Evolutionary conservation across 148 eudicot genomes (phyloP).

Genomic region (Vaccinium myrtillus): DNA sequence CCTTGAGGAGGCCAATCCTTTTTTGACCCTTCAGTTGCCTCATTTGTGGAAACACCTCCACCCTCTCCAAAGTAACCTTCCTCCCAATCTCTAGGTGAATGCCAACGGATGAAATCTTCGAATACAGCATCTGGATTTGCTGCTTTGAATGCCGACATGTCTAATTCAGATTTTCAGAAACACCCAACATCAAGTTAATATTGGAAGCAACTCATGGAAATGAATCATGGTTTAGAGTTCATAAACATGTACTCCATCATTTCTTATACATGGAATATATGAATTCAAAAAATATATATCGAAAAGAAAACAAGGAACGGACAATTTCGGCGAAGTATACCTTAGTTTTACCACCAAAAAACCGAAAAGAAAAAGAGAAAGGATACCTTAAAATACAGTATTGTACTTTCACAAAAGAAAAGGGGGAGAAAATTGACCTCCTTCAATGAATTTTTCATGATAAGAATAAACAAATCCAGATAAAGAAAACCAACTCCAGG

Average conservation of each 20-base stretch:
- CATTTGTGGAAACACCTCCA: constrained; percentile 22
- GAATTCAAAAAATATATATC: background rate
- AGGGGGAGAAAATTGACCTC: background rate
- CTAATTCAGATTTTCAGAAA: constrained; percentile 40
- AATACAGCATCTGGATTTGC: constrained; percentile 94
- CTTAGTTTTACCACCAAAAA: too few relatives aligned
- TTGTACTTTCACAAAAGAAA: background rate
- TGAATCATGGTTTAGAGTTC: background rate
- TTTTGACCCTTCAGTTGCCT: constrained; percentile 15
- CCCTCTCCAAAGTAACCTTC: constrained; percentile 36
- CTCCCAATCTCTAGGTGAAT: constrained; percentile 99
- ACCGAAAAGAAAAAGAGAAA: background rate
- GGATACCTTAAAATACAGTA: background rate
- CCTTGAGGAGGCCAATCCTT: constrained; percentile 90
- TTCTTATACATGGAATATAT: background rate
- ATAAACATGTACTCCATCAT: background rate
- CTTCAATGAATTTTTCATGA: background rate
- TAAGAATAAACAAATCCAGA: background rate
- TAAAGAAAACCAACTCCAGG: background rate
- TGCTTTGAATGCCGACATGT: constrained; percentile 97
- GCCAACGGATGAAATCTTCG: constrained; percentile 98
- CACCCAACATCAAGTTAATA: constrained; percentile 5
- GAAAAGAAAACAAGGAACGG: background rate
- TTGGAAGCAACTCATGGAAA: background rate
- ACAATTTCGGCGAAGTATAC: background rate